These are phyloP conservation scores for Fusarium sterilihyphosum DNA, from an alignment of 2,329 filamentous ascomycete genomes.

Conservation along the genomic window DNA sequence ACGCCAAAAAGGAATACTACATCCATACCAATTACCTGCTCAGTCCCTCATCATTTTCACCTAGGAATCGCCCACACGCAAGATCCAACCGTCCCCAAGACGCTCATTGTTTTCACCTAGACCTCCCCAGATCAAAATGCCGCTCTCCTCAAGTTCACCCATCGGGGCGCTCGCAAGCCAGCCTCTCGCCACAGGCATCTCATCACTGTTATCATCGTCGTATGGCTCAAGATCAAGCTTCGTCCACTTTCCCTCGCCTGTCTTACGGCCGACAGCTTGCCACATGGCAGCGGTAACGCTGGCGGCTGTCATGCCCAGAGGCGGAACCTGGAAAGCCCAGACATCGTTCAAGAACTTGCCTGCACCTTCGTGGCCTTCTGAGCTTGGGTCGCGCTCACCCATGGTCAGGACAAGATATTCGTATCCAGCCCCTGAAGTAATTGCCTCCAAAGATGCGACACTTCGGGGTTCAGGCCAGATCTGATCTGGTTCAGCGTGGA, in stretches of 20 bases:
- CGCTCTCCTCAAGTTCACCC: conserved; percentile 68
- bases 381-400: conserved; percentile 64
- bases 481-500: conserved; percentile 48
- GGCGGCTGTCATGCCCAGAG: conserved; percentile 63
- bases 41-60: background rate
- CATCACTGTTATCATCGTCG: conserved; percentile 62
- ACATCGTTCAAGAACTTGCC: conserved; percentile 68
- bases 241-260: conserved; percentile 68
- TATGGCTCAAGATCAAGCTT: conserved; percentile 58
- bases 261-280: conserved; percentile 62
- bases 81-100: conserved; percentile 71
- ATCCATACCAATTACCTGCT: conserved; percentile 4
- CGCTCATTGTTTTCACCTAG: conserved; percentile 60
- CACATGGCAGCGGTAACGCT: conserved; percentile 66
- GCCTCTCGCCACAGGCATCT: conserved; percentile 63
- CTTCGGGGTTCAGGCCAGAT: conserved; percentile 64
- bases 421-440: conserved; percentile 67
- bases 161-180: conserved; percentile 67
- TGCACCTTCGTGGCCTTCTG: conserved; percentile 59
- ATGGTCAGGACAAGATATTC: conserved; percentile 72
- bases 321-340: conserved; percentile 71
- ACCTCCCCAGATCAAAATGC: conserved; percentile 70
- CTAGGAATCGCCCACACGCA: conserved; percentile 58
- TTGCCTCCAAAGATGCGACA: conserved; percentile 63
- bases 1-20: conserved; percentile 22